Conservation (phyloP, 2,329 filamentous ascomycete genomes). For the Catunica adiposa region DNA sequence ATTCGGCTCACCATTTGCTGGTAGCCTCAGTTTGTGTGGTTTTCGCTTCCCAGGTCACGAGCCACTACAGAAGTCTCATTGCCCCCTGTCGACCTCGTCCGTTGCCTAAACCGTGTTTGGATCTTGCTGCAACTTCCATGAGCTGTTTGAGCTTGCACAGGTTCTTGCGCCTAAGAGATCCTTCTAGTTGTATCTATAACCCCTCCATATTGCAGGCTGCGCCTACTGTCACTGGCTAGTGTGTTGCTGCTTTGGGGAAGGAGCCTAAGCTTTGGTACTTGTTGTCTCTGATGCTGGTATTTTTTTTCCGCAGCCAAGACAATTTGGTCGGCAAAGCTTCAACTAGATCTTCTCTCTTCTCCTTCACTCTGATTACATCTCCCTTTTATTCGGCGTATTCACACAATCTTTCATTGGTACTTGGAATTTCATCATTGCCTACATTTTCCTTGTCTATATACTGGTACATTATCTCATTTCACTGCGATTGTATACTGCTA, state of each 20-base stretch:
- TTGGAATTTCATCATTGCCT: too few species aligned
- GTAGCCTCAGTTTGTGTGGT: not conserved
- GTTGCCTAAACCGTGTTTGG: not conserved
- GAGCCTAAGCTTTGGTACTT: not conserved
- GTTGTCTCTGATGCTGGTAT: not conserved
- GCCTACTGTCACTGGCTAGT: too few species aligned
- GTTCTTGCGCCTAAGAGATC: too few species aligned
- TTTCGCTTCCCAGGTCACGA: not conserved
- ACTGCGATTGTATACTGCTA: not conserved
- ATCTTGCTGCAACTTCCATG: not conserved
- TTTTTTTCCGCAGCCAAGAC: not conserved
- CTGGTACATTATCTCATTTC: not conserved
- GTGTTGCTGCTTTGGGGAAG: not conserved
- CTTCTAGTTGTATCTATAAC: too few species aligned
- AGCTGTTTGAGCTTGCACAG: too few species aligned
- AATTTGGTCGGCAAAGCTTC: not conserved
- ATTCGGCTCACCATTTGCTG: not conserved
- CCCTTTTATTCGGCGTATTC: not conserved
- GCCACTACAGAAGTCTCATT: not conserved
- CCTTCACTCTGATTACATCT: not conserved
- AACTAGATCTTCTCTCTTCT: not conserved
- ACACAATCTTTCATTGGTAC: too few species aligned
- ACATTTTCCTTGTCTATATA: too few species aligned
- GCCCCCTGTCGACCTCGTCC: not conserved
- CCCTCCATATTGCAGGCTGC: too few species aligned